Percentiles rank a stretch among this genome's conserved stretches.
Evolutionary conservation across 352 stramenopile species (phyloP).

Genomic region (Globisporangium paddicum): DNA sequence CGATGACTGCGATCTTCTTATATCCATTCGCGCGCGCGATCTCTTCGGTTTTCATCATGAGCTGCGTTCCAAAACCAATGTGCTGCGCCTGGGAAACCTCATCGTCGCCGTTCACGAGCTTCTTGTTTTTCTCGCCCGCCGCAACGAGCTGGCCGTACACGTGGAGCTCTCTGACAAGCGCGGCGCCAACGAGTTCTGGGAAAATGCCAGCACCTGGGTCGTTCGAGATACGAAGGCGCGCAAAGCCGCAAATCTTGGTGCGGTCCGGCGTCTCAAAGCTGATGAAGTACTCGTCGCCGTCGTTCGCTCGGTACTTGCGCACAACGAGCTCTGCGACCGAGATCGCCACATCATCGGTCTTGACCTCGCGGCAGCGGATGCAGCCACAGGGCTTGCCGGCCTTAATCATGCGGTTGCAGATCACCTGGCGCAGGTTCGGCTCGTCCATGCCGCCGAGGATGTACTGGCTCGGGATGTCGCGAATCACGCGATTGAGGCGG

Average conservation of each 20-base stretch:
- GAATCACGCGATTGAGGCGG: constrained; percentile 91
- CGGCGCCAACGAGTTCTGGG: constrained; percentile 65
- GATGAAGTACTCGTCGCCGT: constrained; percentile 89
- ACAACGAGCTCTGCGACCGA: constrained; percentile 60
- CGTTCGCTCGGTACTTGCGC: constrained; percentile 83
- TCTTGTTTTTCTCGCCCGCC: constrained; percentile 33
- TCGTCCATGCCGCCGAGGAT: constrained; percentile 92
- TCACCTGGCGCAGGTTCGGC: constrained; percentile 89
- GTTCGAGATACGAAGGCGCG: constrained; percentile 74
- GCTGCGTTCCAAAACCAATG: constrained; percentile 82
- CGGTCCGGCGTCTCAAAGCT: constrained; percentile 89
- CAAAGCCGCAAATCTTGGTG: constrained; percentile 90
- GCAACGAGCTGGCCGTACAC: constrained; percentile 89
- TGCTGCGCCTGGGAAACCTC: constrained; percentile 74
- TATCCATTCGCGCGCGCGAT: constrained; percentile 67
- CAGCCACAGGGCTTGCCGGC: constrained; percentile 76
- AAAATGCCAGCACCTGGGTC: constrained; percentile 69
- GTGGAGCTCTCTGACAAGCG: constrained; percentile 88
- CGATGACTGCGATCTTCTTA: constrained; percentile 86
- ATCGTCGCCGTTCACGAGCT: constrained; percentile 14
- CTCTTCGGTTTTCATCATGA: constrained; percentile 82
- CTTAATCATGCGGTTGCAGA: constrained; percentile 78
- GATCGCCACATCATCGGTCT: constrained; percentile 80
- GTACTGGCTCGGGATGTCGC: constrained; percentile 93
- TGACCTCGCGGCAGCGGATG: constrained; percentile 91